These are phyloP conservation scores for Didymella pomorum DNA, from an alignment of 2,329 filamentous ascomycete genomes.

Conservation along the genomic window DNA sequence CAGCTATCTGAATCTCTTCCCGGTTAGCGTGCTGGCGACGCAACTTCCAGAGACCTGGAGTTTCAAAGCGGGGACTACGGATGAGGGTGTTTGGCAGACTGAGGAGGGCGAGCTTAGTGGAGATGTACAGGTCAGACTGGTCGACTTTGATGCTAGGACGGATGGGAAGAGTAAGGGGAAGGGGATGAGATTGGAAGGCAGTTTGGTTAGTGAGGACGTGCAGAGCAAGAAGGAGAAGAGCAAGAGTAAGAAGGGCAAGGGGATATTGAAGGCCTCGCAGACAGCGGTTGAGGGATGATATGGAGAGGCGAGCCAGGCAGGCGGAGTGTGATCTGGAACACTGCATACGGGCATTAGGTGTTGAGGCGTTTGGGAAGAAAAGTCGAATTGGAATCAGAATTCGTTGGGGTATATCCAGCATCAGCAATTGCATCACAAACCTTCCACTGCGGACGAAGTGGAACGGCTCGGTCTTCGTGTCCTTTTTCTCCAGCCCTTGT, in stretches of 20 bases:
- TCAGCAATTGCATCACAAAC: constrained; percentile 55
- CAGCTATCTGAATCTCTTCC: constrained; percentile 90
- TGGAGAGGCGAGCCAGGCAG: too few relatives aligned
- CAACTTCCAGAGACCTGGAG: constrained; percentile 80
- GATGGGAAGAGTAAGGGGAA: constrained; percentile 71
- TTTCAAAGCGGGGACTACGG: constrained; percentile 60
- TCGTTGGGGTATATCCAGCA: constrained; percentile 15
- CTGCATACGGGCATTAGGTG: not conserved
- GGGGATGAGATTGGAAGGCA: constrained; percentile 84
- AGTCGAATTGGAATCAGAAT: not conserved
- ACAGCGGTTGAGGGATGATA: too few relatives aligned
- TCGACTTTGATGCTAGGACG: constrained; percentile 79
- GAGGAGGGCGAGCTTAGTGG: constrained; percentile 65
- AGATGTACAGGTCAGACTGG: constrained; percentile 61
- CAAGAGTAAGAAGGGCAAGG: constrained; percentile 27
- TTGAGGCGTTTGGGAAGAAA: constrained; percentile 3
- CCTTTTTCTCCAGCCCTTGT: not conserved
- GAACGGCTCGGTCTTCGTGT: not conserved
- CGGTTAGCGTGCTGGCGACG: constrained; percentile 81
- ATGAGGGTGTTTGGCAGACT: constrained; percentile 75
- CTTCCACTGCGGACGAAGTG: not conserved
- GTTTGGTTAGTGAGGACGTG: constrained; percentile 75
- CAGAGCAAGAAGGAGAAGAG: constrained; percentile 57
- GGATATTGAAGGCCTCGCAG: constrained; percentile 8
- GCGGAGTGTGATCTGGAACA: not conserved